phyloP scores from a whole-genome alignment of 371 early-diverging fungal genomes.

The Blyttiomyces sp. region DNA sequence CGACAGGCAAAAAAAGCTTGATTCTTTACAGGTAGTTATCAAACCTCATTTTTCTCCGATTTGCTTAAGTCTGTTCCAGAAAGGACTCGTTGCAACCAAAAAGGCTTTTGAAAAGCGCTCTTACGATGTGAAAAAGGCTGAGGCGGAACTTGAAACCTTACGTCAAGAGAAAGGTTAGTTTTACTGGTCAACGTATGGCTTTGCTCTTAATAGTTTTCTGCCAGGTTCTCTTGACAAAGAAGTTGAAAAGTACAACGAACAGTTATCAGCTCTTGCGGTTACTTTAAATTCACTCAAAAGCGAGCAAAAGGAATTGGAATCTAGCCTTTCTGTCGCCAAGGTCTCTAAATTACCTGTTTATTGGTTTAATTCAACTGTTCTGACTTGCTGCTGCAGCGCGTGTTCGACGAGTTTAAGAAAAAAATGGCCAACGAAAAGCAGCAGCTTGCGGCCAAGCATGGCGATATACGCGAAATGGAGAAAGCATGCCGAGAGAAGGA shows the following conservation, averaged over 20 bases:
- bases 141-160: conserved; percentile 65
- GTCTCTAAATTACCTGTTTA: conserved; percentile 8
- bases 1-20: conserved; percentile 77
- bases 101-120: conserved; percentile 45
- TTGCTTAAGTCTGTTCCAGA: conserved; percentile 31
- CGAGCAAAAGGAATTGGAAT: conserved; percentile 45
- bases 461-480: neutral
- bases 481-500: neutral
- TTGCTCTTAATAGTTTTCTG: neutral
- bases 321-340: conserved; percentile 19
- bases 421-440: neutral
- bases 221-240: conserved; percentile 69
- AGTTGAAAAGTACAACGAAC: conserved; percentile 39
- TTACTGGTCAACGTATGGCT: neutral
- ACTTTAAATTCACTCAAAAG: conserved; percentile 51
- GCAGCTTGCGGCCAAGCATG: neutral
- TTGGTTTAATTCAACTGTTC: neutral
- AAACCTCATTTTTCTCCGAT: conserved; percentile 5
- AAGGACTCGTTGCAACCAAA: conserved; percentile 60
- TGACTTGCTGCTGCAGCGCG: conserved; percentile 2
- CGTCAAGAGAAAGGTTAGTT: conserved; percentile 64
- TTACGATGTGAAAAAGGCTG: conserved; percentile 50
- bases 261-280: conserved; percentile 45
- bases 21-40: conserved; percentile 60
- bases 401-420: no score